Evolutionary conservation across 257 asterid species (phyloP).

Genomic region (Lavandula angustifolia): DNA sequence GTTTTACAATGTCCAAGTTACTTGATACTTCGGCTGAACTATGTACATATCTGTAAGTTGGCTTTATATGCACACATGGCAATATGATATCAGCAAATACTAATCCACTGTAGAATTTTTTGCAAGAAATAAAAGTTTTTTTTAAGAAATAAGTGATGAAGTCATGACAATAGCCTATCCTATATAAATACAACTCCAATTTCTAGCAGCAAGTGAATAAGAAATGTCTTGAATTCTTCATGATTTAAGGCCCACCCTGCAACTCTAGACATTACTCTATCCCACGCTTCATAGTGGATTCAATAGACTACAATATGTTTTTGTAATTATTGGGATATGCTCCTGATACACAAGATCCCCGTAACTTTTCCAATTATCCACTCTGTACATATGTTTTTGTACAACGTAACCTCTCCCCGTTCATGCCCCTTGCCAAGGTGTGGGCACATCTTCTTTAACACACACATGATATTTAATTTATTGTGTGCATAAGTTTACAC

Average conservation of each 20-base stretch:
- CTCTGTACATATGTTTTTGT: too few relatives aligned
- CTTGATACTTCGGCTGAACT: constrained; percentile 6
- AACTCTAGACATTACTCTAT: neutral
- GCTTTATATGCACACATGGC: constrained; percentile 3
- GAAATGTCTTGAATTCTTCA: neutral
- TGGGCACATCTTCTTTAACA: neutral
- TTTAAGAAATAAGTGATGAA: too few relatives aligned
- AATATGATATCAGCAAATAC: constrained; percentile 13
- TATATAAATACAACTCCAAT: neutral
- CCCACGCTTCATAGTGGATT: neutral
- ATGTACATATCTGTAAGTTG: neutral
- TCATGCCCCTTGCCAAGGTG: neutral
- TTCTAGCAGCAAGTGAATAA: neutral
- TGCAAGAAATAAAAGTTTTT: too few relatives aligned
- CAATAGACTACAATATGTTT: neutral
- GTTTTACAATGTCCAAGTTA: neutral
- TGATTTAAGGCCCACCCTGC: neutral
- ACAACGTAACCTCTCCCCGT: too few relatives aligned
- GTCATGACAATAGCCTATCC: neutral
- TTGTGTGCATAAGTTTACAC: constrained; percentile 16
- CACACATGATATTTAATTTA: constrained; percentile 5
- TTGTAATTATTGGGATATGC: too few relatives aligned
- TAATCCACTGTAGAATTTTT: neutral
- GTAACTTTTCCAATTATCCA: too few relatives aligned
- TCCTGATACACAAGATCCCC: too few relatives aligned